Conservation (phyloP, 352 stramenopile species). For the Thalassiosira pacifica region DNA sequence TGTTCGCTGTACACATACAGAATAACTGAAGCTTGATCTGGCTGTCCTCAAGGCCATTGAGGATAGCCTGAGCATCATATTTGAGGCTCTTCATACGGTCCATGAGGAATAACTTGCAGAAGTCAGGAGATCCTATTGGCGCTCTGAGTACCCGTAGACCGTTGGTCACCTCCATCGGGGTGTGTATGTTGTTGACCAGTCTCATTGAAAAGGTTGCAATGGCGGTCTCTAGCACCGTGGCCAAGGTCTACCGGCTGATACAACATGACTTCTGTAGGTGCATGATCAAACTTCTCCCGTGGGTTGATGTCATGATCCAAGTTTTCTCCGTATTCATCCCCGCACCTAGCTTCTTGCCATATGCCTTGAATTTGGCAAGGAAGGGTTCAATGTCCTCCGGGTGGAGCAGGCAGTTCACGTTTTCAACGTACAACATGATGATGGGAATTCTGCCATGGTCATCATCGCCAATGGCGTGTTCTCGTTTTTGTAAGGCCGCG, state of each 20-base stretch:
- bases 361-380: background rate
- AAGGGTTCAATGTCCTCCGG: background rate
- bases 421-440: background rate
- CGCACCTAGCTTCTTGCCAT: background rate
- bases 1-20: conserved; percentile 27
- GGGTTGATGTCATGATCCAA: conserved; percentile 21
- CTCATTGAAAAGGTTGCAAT: background rate
- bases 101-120: conserved; percentile 1
- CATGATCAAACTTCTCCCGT: background rate
- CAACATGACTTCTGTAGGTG: background rate
- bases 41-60: background rate
- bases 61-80: background rate
- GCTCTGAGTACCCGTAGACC: background rate
- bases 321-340: conserved; percentile 40
- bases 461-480: background rate
- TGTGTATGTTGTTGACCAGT: background rate
- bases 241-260: background rate
- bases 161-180: background rate
- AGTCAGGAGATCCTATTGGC: background rate
- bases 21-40: conserved; percentile 27
- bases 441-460: background rate
- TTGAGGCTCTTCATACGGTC: background rate
- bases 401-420: background rate
- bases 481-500: background rate
- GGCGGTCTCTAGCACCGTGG: background rate